Evolutionary conservation across 345 rosid species (phyloP).

Genomic region (Gossypium ekmanianum): DNA sequence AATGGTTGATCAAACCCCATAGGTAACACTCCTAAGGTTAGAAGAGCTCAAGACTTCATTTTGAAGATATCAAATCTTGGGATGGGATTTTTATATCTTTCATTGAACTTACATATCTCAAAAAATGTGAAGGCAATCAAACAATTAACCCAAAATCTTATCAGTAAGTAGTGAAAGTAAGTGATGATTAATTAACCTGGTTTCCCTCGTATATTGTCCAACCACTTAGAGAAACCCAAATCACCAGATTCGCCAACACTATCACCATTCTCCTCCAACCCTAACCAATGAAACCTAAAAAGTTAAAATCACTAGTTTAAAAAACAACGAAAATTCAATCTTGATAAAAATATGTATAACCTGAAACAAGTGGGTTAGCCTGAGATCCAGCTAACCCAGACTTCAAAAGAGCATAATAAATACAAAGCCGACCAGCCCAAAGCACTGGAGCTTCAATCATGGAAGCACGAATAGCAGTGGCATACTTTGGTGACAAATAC

Average conservation of each 20-base stretch:
- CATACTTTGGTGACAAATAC: background rate
- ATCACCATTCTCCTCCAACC: constrained; percentile 37
- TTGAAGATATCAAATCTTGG: background rate
- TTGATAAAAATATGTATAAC: constrained; percentile 23
- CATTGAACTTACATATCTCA: background rate
- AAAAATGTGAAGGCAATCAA: background rate
- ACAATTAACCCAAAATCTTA: background rate
- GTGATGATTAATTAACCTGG: constrained; percentile 45
- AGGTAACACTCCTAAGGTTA: no score
- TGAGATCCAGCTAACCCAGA: constrained; percentile 85
- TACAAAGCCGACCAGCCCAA: constrained; percentile 83
- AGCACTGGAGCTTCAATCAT: constrained; percentile 64
- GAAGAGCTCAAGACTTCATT: background rate
- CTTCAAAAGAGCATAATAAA: constrained; percentile 77
- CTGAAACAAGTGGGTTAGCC: constrained; percentile 74
- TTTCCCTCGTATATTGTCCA: constrained; percentile 49
- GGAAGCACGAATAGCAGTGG: constrained; percentile 40
- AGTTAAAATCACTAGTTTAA: background rate
- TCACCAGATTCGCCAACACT: constrained; percentile 52
- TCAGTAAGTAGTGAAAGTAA: background rate
- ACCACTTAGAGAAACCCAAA: constrained; percentile 86
- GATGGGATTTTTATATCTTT: background rate
- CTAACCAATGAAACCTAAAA: constrained; percentile 25
- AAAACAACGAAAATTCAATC: background rate
- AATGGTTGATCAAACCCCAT: no score